phyloP scores from a whole-genome alignment of 2,329 filamentous ascomycete species.

The Ilyonectria sp. region DNA sequence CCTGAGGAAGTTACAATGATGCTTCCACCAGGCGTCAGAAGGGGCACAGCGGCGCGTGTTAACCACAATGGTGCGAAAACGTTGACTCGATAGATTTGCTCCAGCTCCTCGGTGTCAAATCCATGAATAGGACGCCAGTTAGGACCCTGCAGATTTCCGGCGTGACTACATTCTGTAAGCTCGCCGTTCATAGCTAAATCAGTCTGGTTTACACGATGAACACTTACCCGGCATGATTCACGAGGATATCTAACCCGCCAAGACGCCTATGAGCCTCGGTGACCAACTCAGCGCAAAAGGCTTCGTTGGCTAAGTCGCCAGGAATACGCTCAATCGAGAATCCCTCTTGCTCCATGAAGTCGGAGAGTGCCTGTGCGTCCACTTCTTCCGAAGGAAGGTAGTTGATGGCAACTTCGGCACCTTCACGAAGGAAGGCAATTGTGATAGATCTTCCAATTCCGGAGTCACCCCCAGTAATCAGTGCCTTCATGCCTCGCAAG shows the following conservation, averaged over 20 bases:
- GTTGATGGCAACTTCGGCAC: neutral
- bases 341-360: neutral
- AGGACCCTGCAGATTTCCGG: neutral
- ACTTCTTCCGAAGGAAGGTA: neutral
- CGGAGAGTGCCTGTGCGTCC: neutral
- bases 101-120: neutral
- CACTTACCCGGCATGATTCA: neutral
- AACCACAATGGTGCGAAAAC: neutral
- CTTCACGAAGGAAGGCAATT: neutral
- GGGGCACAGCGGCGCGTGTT: neutral
- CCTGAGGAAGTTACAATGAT: neutral
- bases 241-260: neutral
- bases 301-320: neutral
- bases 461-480: neutral
- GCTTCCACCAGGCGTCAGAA: neutral
- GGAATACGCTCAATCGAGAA: neutral
- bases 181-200: neutral
- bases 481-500: neutral
- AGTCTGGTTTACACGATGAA: neutral
- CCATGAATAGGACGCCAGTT: neutral
- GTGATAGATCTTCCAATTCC: neutral
- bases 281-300: neutral
- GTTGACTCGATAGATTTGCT: neutral
- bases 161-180: neutral
- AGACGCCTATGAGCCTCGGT: neutral